Evolutionary conservation across 2,329 filamentous ascomycete species (phyloP), one percentile per base, ranked within the genome.

Genomic region (Neonectria ditissima): DNA sequence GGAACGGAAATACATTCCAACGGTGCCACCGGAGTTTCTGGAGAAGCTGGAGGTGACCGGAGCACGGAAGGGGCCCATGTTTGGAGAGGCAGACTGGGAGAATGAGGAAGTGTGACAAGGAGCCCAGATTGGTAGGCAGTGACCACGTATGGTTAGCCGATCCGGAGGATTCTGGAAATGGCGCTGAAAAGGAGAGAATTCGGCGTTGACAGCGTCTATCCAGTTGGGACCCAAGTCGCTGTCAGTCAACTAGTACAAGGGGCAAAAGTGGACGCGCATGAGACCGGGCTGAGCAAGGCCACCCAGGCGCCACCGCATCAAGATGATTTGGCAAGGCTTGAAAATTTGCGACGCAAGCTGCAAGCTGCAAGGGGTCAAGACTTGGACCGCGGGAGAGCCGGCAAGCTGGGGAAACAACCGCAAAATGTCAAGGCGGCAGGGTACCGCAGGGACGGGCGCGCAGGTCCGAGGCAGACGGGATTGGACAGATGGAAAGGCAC

Each of bases 1-100:
- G 60, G 96, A 97, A 78, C 86, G 93, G 69, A 97, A 97, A 80
- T 99, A 99, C 77, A 97, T 97, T 48, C 96, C 96, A 2, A 97
- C 93, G 0, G 92, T 99, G 56, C 95, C 96, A 18, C 91, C 94
- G 0, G 96, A 99, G 80, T 97, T 98, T 75, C 82, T 99, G 65
- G 89, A 91, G 65, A 97, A 94, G 81, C 84, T 99, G 51, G 95
- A 97, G 77, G 80, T 83, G 53, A 83, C 80, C 65, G 84, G 83
- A 7, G 80, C 78, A n/a, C 80, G 82, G 28, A 84, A 80, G 70
- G 80, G 82, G 43, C 86, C 86, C 20, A 86, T 89, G 80, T 90
- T 87, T 78, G 83, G 80, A 44, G 87, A 90, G 72, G 83, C 87
- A 76, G 88, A 90, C 73, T 90, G 88, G 87, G 88, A 90, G 76